Percentiles rank a stretch among this genome's conserved stretches.
Evolutionary conservation across 352 stramenopile species (phyloP).

Genomic region (Globisporangium polare): DNA sequence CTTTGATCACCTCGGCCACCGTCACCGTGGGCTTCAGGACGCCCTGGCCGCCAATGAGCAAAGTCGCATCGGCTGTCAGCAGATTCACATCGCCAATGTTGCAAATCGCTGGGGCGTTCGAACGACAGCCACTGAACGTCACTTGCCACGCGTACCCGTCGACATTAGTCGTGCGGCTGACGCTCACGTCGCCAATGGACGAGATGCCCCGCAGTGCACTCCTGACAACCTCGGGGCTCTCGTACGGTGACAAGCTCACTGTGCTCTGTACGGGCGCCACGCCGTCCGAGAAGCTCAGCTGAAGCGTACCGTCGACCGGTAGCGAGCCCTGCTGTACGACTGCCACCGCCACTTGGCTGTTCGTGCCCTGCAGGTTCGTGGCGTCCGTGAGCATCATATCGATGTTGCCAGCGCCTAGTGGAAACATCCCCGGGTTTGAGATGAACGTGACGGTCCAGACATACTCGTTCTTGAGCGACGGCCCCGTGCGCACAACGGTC

Average conservation of each 20-base stretch:
- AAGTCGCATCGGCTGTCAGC: slow-evolving; percentile 42
- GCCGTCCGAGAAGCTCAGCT: slow-evolving; percentile 40
- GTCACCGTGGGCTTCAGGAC: slow-evolving; percentile 36
- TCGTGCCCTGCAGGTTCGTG: slow-evolving; percentile 40
- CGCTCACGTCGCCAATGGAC: slow-evolving; percentile 56
- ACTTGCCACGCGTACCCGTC: slow-evolving; percentile 89
- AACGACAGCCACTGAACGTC: slow-evolving; percentile 84
- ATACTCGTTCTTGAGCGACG: slow-evolving; percentile 89
- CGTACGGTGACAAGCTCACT: slow-evolving; percentile 52
- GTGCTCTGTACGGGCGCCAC: slow-evolving; percentile 27
- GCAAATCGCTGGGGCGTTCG: slow-evolving; percentile 70
- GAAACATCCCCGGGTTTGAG: slow-evolving; percentile 92
- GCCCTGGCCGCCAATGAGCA: slow-evolving; percentile 38
- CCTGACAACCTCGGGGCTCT: slow-evolving; percentile 36
- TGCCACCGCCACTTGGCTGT: slow-evolving; percentile 32
- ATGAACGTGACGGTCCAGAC: slow-evolving; percentile 93
- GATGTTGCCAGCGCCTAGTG: slow-evolving; percentile 68
- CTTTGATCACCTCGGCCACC: slow-evolving; percentile 52
- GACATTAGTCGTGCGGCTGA: slow-evolving; percentile 48
- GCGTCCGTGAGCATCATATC: slow-evolving; percentile 37
- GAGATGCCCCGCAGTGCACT: slow-evolving; percentile 41
- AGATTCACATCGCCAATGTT: slow-evolving; percentile 86
- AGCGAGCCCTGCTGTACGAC: slow-evolving; percentile 44
- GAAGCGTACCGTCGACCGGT: slow-evolving; percentile 59
- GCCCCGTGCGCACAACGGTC: slow-evolving; percentile 72